phyloP scores from a whole-genome alignment of 345 rosid genomes.

The Schrenkiella parvula region DNA sequence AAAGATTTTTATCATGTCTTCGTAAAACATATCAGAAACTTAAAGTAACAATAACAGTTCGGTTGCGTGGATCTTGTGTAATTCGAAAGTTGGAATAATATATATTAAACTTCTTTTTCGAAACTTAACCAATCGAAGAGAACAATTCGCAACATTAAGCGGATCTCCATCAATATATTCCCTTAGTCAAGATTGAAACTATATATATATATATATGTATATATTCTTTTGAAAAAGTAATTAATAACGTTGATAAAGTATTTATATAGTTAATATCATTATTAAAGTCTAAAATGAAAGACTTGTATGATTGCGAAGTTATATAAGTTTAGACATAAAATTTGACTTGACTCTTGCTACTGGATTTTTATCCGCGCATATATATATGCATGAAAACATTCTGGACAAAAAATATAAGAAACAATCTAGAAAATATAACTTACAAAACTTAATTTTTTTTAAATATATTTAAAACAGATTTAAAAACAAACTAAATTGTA shows the following conservation, averaged over 20 bases:
- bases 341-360: not conserved
- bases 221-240: not conserved
- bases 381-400: not conserved
- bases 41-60: not conserved
- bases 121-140: not conserved
- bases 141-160: constrained; percentile 14
- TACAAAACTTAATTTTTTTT: too few relatives aligned
- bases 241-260: not conserved
- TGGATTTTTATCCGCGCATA: not conserved
- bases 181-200: not conserved
- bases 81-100: not conserved
- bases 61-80: constrained; percentile 1
- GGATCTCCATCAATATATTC: constrained; percentile 3
- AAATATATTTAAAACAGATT: too few relatives aligned
- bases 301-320: constrained; percentile 1
- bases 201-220: too few relatives aligned
- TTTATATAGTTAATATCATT: too few relatives aligned
- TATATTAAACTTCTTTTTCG: not conserved
- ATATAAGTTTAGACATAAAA: not conserved
- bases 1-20: not conserved
- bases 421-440: not conserved
- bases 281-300: constrained; percentile 1
- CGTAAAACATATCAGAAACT: not conserved
- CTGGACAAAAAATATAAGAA: not conserved
- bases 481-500: not conserved